Percentiles rank a stretch among this genome's conserved stretches.
Evolutionary conservation across 371 early-diverging fungal species (phyloP).

Genomic region (Mucor irregularis): DNA sequence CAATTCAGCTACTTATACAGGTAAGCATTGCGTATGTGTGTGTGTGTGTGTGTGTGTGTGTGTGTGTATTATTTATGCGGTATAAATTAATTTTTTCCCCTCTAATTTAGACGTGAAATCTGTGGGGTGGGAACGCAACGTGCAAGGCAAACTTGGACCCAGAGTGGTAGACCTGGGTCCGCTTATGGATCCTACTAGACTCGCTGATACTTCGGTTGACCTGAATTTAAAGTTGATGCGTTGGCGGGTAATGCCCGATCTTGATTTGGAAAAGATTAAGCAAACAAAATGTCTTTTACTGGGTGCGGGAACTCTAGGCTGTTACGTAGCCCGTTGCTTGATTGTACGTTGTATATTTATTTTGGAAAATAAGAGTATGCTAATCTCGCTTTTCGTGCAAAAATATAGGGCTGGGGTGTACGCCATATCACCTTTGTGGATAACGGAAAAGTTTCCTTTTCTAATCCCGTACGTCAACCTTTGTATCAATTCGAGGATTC

Average conservation of each 20-base stretch:
- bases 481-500: constrained; percentile 89
- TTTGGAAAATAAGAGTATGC: no score
- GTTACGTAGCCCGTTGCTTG: constrained; percentile 84
- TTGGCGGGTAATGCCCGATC: constrained; percentile 87
- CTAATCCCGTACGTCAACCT: constrained; percentile 95
- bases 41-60: no score
- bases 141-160: constrained; percentile 77
- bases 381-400: background rate
- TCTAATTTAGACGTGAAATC: constrained; percentile 58
- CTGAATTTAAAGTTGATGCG: constrained; percentile 95
- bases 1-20: constrained; percentile 3
- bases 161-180: constrained; percentile 83
- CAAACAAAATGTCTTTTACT: constrained; percentile 79
- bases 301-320: constrained; percentile 96
- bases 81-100: no score
- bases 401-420: constrained; percentile 88
- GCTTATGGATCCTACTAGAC: constrained; percentile 71
- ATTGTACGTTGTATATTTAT: constrained; percentile 47
- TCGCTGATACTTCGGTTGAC: constrained; percentile 89
- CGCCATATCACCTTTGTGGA: constrained; percentile 93
- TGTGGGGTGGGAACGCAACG: constrained; percentile 93
- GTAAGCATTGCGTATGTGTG: background rate
- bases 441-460: constrained; percentile 88
- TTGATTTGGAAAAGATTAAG: constrained; percentile 81
- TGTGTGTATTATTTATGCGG: no score